Evolutionary conservation across 352 stramenopile species (phyloP).

Genomic region (Poterioochromonas sp.): DNA sequence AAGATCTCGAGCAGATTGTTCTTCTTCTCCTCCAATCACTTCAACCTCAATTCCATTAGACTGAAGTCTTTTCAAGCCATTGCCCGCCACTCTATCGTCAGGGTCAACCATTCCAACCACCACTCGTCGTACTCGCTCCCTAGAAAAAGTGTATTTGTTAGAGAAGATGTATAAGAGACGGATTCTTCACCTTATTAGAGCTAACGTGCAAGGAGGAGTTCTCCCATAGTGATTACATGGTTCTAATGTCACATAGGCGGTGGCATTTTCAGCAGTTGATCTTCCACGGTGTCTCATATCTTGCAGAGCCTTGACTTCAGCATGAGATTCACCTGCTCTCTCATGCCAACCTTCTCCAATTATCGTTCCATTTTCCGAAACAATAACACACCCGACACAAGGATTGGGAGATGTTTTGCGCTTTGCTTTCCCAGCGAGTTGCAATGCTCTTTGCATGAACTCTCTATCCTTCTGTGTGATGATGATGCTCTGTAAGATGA

Average conservation of each 20-base stretch:
- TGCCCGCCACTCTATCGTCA: slow-evolving; percentile 44
- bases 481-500: no score
- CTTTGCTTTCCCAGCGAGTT: slow-evolving; percentile 40
- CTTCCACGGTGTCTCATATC: no score
- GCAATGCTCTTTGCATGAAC: slow-evolving; percentile 43
- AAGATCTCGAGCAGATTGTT: background rate
- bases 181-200: slow-evolving; percentile 47
- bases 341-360: slow-evolving; percentile 66
- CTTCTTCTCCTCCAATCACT: slow-evolving; percentile 24
- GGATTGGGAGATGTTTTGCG: slow-evolving; percentile 61
- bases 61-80: slow-evolving; percentile 41
- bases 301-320: slow-evolving; percentile 48
- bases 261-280: no score
- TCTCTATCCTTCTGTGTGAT: no score
- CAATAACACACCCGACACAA: slow-evolving; percentile 62
- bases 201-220: slow-evolving; percentile 63
- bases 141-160: background rate
- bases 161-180: background rate
- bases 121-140: slow-evolving; percentile 33
- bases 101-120: slow-evolving; percentile 49
- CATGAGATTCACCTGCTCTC: slow-evolving; percentile 60
- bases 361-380: slow-evolving; percentile 45
- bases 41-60: slow-evolving; percentile 39
- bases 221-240: slow-evolving; percentile 66
- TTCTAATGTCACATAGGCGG: slow-evolving; percentile 72